Base-by-base conservation (phyloP, 768 basidiomycete genomes). In the Termitomyces heimii region DNA sequence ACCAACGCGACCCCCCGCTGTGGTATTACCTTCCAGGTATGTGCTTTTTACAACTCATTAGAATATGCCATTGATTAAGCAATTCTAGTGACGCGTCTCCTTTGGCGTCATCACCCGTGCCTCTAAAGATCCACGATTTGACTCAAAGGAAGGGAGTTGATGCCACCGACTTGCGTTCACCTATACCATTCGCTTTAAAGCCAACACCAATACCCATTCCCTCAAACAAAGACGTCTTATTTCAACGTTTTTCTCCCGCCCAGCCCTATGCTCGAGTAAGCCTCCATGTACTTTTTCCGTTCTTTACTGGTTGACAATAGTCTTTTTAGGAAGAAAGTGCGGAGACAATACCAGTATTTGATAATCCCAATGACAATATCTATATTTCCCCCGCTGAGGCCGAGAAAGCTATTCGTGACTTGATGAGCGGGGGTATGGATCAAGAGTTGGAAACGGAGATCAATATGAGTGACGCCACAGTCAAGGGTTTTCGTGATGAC, bases 351-450 rank as follows among this genome's bases (percentile, higher is more conserved):
- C 62, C 65, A 28, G 56, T 74, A 24, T 68, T 65, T 9, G 67
- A 66, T 0, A 63, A 65, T 12, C 63, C 67, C 20, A 63, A 65
- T 20, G 72, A 70, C 29, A 63, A 71, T 42, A 53, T 60, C 6
- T 71, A 66, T 40, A 72, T 79, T 65, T 66, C 72, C 20, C 59
- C 78, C 31, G 73, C 69, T 0, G 89, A 94, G 22, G 85, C 91
- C 0, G 90, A 94, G 64, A 85, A 84, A 62, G 89, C 86, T 22
- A 73, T 94, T 52, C 81, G 85, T 24, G 90, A 92, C 40, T 75
- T 94, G 18, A 83, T 95, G 60, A 80, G 82, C 46, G 86, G 86
- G 6, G 81, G 78, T 13, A 79, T 85, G 64, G 81, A 82, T 52
- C 81, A 82, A 40, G 86, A 85, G 20, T 74, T 74, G 2, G 77